Conservation (phyloP, 208 protist genomes). For the Borovskyia barvae region DNA sequence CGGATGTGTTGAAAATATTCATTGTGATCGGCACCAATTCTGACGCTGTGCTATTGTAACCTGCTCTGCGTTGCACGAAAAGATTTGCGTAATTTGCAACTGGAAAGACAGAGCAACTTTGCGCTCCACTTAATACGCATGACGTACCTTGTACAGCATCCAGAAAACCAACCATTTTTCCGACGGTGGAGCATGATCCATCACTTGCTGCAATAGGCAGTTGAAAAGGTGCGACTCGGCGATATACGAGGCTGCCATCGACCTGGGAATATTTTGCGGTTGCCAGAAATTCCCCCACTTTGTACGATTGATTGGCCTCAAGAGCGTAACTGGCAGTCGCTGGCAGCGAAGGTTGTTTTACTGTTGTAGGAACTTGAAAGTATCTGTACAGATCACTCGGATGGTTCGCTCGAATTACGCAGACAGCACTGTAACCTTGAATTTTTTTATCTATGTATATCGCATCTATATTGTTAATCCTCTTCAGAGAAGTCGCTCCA, state of each 20-base stretch:
- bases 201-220: constrained; percentile 31
- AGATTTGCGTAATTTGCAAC: constrained; percentile 42
- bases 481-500: constrained; percentile 26
- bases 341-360: constrained; percentile 26
- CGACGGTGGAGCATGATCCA: constrained; percentile 41
- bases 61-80: constrained; percentile 29
- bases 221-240: constrained; percentile 34
- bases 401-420: constrained; percentile 65
- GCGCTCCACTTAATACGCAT: constrained; percentile 42
- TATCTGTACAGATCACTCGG: constrained; percentile 58
- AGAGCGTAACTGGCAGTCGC: neutral
- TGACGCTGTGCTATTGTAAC: constrained; percentile 1
- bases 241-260: constrained; percentile 14
- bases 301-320: constrained; percentile 5
- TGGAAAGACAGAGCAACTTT: constrained; percentile 47
- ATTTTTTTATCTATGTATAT: constrained; percentile 40
- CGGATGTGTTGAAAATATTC: constrained; percentile 27
- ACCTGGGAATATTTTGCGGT: constrained; percentile 25
- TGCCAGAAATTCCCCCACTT: constrained; percentile 27
- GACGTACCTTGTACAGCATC: constrained; percentile 42
- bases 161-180: constrained; percentile 44
- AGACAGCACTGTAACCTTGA: constrained; percentile 37
- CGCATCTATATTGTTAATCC: constrained; percentile 40
- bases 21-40: constrained; percentile 33
- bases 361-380: constrained; percentile 54